A percentile compares a stretch with the other conserved stretches of the same genome.
These are phyloP conservation scores for Pseudogymnoascus pannorum DNA, from an alignment of 2,329 filamentous ascomycete species.

Conservation along the genomic window DNA sequence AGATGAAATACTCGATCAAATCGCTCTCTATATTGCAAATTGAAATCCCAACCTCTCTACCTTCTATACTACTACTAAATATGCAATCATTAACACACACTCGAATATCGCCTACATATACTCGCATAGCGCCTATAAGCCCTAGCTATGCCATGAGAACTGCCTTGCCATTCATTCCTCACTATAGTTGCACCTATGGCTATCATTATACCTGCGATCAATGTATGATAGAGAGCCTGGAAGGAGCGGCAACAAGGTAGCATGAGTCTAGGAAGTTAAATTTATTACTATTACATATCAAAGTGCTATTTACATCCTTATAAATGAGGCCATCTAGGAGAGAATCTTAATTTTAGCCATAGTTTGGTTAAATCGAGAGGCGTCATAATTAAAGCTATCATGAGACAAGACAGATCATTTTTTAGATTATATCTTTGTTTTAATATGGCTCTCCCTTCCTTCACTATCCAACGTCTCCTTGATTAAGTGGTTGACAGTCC, in stretches of 20 bases:
- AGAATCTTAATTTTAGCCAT: neutral
- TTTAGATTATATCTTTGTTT: no score
- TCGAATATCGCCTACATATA: neutral
- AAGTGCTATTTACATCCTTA: neutral
- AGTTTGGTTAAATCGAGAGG: neutral
- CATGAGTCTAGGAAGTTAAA: neutral
- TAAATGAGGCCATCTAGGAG: neutral
- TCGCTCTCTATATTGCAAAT: constrained; percentile 9
- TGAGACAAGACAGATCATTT: neutral
- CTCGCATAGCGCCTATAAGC: neutral
- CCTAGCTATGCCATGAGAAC: constrained; percentile 7
- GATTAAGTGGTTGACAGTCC: neutral
- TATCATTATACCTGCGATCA: constrained; percentile 10
- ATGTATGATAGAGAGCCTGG: constrained; percentile 1
- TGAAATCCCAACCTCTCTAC: constrained; percentile 4
- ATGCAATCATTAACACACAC: neutral
- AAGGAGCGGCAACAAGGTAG: neutral
- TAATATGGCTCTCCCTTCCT: no score
- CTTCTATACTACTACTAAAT: constrained; percentile 4
- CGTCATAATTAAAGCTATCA: neutral
- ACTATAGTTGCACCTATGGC: constrained; percentile 5
- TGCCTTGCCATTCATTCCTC: constrained; percentile 7
- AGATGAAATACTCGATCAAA: constrained; percentile 3
- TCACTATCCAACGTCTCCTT: neutral
- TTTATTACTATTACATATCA: neutral